Evolutionary conservation across 2,329 filamentous ascomycete genomes (phyloP).

Genomic region (Penicillium sp.): DNA sequence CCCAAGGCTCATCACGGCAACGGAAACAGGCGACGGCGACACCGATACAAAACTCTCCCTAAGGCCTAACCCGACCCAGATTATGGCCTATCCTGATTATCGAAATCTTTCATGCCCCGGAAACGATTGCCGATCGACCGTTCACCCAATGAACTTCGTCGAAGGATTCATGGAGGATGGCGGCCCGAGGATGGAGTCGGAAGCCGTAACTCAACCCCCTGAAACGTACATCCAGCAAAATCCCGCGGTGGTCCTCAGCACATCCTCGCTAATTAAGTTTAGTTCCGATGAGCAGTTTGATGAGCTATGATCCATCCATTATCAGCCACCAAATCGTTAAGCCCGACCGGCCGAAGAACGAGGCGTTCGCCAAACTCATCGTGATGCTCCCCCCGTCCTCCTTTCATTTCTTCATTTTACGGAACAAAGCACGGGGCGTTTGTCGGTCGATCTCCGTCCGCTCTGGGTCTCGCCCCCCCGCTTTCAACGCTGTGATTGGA

Average conservation of each 20-base stretch:
- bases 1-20: background rate
- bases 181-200: background rate
- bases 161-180: background rate
- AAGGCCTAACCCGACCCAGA: background rate
- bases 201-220: background rate
- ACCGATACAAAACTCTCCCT: background rate
- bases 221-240: background rate
- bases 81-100: background rate
- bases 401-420: constrained; percentile 1
- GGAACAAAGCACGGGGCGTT: background rate
- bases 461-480: background rate
- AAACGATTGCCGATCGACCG: background rate
- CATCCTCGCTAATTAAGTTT: background rate
- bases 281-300: too few relatives aligned
- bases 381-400: background rate
- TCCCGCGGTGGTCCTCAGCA: background rate
- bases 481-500: background rate
- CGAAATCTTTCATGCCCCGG: background rate
- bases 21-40: background rate
- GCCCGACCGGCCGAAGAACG: constrained; percentile 1
- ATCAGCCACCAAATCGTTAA: background rate
- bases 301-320: background rate
- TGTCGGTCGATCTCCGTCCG: background rate
- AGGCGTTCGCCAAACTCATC: background rate
- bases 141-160: background rate